A percentile compares a stretch with the other conserved stretches of the same genome.
These are phyloP conservation scores for Aspergillus sclerotiicarbonarius DNA, from an alignment of 495 filamentous ascomycete species.

Conservation along the genomic window DNA sequence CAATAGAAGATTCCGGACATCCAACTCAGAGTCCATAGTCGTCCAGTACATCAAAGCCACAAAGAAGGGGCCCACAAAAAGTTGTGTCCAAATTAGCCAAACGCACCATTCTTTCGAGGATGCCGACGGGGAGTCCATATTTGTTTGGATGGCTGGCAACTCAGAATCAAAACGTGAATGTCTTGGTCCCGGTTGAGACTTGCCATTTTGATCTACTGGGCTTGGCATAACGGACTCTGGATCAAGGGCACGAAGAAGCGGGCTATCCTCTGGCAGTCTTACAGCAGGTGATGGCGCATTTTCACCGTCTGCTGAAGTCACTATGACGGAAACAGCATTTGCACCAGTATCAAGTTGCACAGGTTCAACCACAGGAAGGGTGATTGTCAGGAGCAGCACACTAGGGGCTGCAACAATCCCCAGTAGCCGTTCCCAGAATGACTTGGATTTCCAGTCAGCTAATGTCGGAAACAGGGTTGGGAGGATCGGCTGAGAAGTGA, in stretches of 20 bases:
- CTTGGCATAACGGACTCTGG: conserved; percentile 11
- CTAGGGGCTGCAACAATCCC: conserved; percentile 81
- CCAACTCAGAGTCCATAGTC: conserved; percentile 54
- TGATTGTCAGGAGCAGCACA: conserved; percentile 86
- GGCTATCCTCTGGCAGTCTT: conserved; percentile 46
- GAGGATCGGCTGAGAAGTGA: conserved; percentile 65
- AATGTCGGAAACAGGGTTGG: conserved; percentile 88
- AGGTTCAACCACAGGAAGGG: conserved; percentile 84
- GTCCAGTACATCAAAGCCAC: conserved; percentile 75
- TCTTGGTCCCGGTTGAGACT: conserved; percentile 15
- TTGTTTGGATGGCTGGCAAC: conserved; percentile 30
- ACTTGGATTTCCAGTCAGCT: conserved; percentile 73
- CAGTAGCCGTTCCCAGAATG: conserved; percentile 69
- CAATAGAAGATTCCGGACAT: conserved; percentile 52
- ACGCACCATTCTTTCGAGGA: conserved; percentile 71
- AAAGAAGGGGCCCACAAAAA: conserved; percentile 86
- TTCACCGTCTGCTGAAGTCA: conserved; percentile 32
- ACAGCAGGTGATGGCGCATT: conserved; percentile 29
- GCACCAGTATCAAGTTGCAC: conserved; percentile 47
- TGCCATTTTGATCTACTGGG: conserved; percentile 17
- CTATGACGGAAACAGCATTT: conserved; percentile 38
- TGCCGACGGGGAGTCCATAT: conserved; percentile 24
- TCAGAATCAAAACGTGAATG: conserved; percentile 44
- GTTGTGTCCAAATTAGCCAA: conserved; percentile 82
- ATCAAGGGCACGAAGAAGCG: conserved; percentile 26